phyloP scores from a whole-genome alignment of 768 basidiomycete species.

The Naganishia randhawae region DNA sequence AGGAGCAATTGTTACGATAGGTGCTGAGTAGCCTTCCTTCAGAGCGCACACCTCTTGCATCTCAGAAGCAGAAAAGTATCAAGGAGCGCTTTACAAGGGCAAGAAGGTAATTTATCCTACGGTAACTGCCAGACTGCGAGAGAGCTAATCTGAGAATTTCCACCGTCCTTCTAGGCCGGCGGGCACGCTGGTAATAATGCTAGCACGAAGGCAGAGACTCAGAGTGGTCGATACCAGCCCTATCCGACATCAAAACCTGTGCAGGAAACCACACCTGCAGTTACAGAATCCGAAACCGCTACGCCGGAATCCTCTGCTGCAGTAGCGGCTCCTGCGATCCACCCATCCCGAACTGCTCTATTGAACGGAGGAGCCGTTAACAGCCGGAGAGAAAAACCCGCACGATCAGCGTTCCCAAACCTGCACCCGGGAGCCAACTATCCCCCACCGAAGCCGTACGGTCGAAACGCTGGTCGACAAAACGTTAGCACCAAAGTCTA shows the following conservation, averaged over 20 bases:
- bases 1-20: background rate
- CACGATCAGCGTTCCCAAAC: slow-evolving; percentile 30
- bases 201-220: slow-evolving; percentile 5
- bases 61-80: slow-evolving; percentile 87
- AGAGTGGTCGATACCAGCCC: slow-evolving; percentile 22
- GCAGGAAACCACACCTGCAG: slow-evolving; percentile 9
- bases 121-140: background rate
- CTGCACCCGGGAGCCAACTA: slow-evolving; percentile 36
- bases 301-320: slow-evolving; percentile 34
- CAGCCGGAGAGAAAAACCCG: background rate
- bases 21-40: background rate
- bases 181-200: slow-evolving; percentile 10
- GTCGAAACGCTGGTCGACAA: slow-evolving; percentile 26
- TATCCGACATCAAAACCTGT: slow-evolving; percentile 15
- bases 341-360: slow-evolving; percentile 50
- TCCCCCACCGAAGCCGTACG: slow-evolving; percentile 39
- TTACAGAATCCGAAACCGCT: slow-evolving; percentile 29
- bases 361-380: slow-evolving; percentile 32
- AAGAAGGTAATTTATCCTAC: slow-evolving; percentile 55
- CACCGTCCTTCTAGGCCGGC: background rate
- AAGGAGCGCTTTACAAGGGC: slow-evolving; percentile 79
- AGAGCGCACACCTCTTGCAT: slow-evolving; percentile 69
- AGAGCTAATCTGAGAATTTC: background rate
- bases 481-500: slow-evolving; percentile 36
- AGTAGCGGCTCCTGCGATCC: slow-evolving; percentile 57